Conservation (phyloP, 306 rosid species). For the Bauhinia variegata region DNA sequence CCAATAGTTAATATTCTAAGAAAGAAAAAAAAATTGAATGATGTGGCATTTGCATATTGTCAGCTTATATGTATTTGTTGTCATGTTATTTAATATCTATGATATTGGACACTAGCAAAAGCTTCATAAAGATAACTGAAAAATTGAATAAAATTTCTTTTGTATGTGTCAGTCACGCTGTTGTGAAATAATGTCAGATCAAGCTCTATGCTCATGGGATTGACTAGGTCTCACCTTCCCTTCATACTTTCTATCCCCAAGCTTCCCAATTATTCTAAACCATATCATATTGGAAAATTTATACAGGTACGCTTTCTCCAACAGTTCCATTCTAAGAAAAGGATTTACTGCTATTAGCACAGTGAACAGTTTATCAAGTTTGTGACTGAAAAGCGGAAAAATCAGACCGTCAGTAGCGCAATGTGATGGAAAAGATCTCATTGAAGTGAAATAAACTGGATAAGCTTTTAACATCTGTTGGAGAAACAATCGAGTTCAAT, state of each 20-base stretch:
- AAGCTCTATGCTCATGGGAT: too few species aligned
- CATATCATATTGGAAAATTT: too few species aligned
- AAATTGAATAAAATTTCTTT: neutral
- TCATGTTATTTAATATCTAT: neutral
- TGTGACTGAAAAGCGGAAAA: too few species aligned
- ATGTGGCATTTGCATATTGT: neutral
- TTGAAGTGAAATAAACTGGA: neutral
- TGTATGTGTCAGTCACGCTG: too few species aligned
- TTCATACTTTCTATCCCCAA: too few species aligned
- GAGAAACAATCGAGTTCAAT: neutral
- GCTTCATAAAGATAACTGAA: neutral
- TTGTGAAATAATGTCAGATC: too few species aligned
- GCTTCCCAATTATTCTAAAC: too few species aligned
- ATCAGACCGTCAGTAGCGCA: neutral
- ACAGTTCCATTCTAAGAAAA: too few species aligned
- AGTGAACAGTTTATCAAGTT: too few species aligned
- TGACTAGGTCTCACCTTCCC: too few species aligned
- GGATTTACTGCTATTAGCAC: too few species aligned
- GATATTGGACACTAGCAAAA: neutral
- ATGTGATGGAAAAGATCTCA: neutral
- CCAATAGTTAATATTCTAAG: neutral
- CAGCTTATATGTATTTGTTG: neutral
- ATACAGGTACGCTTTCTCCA: too few species aligned
- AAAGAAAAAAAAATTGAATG: conserved; percentile 4
- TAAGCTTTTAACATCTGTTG: neutral